A percentile compares a stretch with the other conserved stretches of the same genome.
Evolutionary conservation across 148 eudicot species (phyloP).

Genomic region (Cornus controversa): DNA sequence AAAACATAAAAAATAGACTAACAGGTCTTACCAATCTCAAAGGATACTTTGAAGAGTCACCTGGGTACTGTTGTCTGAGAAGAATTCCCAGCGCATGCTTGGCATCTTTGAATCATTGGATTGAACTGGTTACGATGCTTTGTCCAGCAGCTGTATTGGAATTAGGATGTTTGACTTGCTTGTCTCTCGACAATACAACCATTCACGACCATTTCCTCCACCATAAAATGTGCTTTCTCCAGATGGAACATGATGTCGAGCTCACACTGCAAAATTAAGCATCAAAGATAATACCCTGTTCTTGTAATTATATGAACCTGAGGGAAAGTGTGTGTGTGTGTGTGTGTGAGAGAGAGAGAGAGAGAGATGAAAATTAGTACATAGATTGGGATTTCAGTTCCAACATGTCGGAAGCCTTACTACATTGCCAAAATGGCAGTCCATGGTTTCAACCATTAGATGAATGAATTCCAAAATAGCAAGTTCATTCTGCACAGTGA

Average conservation of each 20-base stretch:
- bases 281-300: background rate
- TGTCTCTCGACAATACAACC: slow-evolving; percentile 93
- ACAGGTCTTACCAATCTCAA: too few relatives aligned
- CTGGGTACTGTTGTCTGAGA: background rate
- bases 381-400: too few relatives aligned
- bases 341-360: too few relatives aligned
- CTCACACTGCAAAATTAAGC: slow-evolving; percentile 66
- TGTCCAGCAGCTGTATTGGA: slow-evolving; percentile 94
- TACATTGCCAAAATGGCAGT: slow-evolving; percentile 98
- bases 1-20: too few relatives aligned
- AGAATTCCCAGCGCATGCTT: background rate
- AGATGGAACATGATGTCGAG: slow-evolving; percentile 98
- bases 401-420: too few relatives aligned
- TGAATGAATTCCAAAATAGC: slow-evolving; percentile 97
- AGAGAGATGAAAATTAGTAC: background rate
- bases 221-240: slow-evolving; percentile 98
- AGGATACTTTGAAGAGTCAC: too few relatives aligned
- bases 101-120: background rate
- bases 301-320: background rate
- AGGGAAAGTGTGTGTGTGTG: background rate
- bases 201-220: slow-evolving; percentile 99
- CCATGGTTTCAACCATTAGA: slow-evolving; percentile 97
- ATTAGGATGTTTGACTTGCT: slow-evolving; percentile 82
- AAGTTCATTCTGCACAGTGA: slow-evolving; percentile 74
- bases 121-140: slow-evolving; percentile 51